Conservation (phyloP, 2,329 filamentous ascomycete species). For the Fusarium sp. region DNA sequence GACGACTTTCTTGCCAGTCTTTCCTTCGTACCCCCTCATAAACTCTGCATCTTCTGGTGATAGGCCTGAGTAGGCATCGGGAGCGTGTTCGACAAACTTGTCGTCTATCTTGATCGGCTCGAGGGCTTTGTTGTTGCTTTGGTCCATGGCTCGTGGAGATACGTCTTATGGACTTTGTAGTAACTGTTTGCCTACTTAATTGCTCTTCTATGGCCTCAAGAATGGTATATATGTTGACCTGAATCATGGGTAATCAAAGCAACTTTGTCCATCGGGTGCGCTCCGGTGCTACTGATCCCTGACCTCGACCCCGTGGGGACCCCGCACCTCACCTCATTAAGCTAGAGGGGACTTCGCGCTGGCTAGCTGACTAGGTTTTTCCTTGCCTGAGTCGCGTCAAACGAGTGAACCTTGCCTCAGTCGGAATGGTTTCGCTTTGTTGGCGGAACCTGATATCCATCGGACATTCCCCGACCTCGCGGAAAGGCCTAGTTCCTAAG, state of each 20-base stretch:
- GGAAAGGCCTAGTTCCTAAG: background rate
- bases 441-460: background rate
- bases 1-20: constrained; percentile 20
- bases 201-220: accelerated
- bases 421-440: background rate
- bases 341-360: background rate
- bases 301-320: background rate
- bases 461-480: background rate
- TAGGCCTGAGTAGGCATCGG: constrained; percentile 37
- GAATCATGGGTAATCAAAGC: accelerated
- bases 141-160: background rate
- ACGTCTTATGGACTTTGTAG: too few species aligned
- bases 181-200: accelerated
- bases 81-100: constrained; percentile 1
- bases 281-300: background rate
- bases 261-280: background rate
- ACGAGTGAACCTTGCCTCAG: background rate
- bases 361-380: background rate
- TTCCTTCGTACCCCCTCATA: constrained; percentile 23
- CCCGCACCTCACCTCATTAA: background rate
- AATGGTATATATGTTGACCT: background rate
- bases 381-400: background rate
- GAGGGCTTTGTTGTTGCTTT: background rate
- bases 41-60: constrained; percentile 20
- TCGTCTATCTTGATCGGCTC: background rate